Percentiles rank a stretch among this genome's conserved stretches.
These are phyloP conservation scores for Hypoxylon crocopeplum DNA, from an alignment of 495 filamentous ascomycete genomes.

Conservation along the genomic window DNA sequence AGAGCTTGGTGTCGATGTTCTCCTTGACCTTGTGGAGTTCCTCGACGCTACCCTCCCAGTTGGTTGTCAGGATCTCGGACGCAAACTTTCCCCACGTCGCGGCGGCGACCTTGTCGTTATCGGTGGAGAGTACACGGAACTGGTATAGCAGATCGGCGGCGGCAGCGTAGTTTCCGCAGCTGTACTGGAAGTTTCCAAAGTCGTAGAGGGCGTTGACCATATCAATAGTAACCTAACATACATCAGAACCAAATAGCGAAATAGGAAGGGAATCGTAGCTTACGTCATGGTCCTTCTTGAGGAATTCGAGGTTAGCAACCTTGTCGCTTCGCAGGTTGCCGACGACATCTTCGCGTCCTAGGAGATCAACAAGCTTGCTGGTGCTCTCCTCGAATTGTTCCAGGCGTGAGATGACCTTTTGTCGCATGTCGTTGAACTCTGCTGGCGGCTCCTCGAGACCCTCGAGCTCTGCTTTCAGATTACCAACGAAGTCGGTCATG, in stretches of 20 bases:
- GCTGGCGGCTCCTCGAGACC: slow-evolving; percentile 76
- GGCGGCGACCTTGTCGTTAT: slow-evolving; percentile 93
- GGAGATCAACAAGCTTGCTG: slow-evolving; percentile 79
- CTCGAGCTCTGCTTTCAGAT: slow-evolving; percentile 85
- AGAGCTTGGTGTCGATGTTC: slow-evolving; percentile 85
- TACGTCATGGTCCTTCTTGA: slow-evolving; percentile 92
- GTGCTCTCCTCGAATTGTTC: slow-evolving; percentile 84
- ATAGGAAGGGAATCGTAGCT: slow-evolving; percentile 25
- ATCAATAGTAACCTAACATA: slow-evolving; percentile 75
- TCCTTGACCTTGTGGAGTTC: slow-evolving; percentile 95
- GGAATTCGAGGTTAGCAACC: slow-evolving; percentile 92
- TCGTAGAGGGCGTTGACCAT: slow-evolving; percentile 96
- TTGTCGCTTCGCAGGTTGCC: slow-evolving; percentile 91
- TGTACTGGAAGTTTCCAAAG: slow-evolving; percentile 94
- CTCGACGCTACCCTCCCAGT: slow-evolving; percentile 96
- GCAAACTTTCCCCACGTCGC: slow-evolving; percentile 98
- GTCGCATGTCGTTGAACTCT: slow-evolving; percentile 85
- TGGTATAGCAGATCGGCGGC: slow-evolving; percentile 91
- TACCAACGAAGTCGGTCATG: slow-evolving; percentile 96
- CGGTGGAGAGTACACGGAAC: slow-evolving; percentile 95
- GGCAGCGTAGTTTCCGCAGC: slow-evolving; percentile 87
- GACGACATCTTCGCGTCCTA: slow-evolving; percentile 86
- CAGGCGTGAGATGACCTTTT: slow-evolving; percentile 83
- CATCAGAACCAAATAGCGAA: slow-evolving; percentile 16
- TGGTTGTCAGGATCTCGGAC: slow-evolving; percentile 88